Evolutionary conservation across 2,329 filamentous ascomycete genomes (phyloP).

Genomic region (Neofusicoccum cordaticola): DNA sequence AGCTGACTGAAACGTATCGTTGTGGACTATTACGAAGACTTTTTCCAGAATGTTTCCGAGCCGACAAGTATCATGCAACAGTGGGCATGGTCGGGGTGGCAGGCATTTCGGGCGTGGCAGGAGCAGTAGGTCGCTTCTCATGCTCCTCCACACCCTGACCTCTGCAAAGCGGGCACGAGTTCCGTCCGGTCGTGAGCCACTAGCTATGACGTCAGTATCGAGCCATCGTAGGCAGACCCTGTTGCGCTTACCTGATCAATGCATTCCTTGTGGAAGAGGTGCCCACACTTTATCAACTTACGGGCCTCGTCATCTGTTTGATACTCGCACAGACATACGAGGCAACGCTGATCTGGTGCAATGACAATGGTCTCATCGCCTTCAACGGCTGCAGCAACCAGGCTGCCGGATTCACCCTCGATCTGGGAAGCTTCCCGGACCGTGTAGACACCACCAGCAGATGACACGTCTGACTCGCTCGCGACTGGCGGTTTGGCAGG

Average conservation of each 20-base stretch:
- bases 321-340: constrained; percentile 67
- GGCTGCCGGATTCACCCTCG: constrained; percentile 28
- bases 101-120: constrained; percentile 6
- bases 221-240: neutral
- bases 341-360: constrained; percentile 52
- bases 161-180: constrained; percentile 62
- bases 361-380: constrained; percentile 30
- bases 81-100: neutral
- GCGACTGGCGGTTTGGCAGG: constrained; percentile 68
- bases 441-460: constrained; percentile 59
- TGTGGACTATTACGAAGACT: neutral
- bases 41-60: neutral
- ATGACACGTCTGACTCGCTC: constrained; percentile 60
- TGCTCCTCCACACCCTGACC: constrained; percentile 57
- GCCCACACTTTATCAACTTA: constrained; percentile 61
- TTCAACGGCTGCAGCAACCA: constrained; percentile 49
- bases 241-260: constrained; percentile 62
- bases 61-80: neutral
- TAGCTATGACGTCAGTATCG: constrained; percentile 30
- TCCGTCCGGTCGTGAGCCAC: constrained; percentile 67
- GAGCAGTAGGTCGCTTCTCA: constrained; percentile 3
- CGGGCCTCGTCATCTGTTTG: constrained; percentile 60
- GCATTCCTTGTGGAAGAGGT: constrained; percentile 66
- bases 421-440: constrained; percentile 42
- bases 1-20: neutral